phyloP scores from a whole-genome alignment of 225 moss, liverwort and hornwort genomes.

The Pseudoscleropodium purum region DNA sequence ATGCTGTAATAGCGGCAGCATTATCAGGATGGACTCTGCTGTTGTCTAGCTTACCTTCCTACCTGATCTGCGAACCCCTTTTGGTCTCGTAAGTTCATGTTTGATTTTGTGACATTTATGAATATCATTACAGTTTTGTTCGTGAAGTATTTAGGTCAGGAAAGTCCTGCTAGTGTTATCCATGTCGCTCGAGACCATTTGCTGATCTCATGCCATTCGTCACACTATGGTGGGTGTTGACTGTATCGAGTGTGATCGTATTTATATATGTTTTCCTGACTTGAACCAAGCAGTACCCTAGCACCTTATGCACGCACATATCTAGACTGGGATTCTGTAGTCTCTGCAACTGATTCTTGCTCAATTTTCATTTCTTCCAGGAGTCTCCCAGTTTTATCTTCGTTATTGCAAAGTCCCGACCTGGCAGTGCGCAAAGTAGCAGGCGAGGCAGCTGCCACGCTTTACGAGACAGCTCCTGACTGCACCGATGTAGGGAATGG shows the following conservation, averaged over 20 bases:
- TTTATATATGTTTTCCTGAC: neutral
- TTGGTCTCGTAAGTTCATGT: conserved; percentile 23
- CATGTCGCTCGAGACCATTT: neutral
- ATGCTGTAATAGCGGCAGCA: conserved; percentile 22
- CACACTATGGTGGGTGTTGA: neutral
- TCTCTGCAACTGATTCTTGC: neutral
- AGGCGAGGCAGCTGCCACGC: conserved; percentile 43
- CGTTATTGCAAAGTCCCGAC: conserved; percentile 26
- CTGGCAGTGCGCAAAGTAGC: conserved; percentile 14
- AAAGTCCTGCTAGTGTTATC: neutral
- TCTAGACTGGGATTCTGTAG: neutral
- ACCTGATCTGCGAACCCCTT: conserved; percentile 2
- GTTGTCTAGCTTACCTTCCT: conserved; percentile 23
- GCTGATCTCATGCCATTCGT: neutral
- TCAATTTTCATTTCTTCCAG: conserved; percentile 5
- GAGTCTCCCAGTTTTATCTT: conserved; percentile 28
- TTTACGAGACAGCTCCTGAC: conserved; percentile 19
- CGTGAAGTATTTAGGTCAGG: neutral
- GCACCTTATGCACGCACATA: neutral
- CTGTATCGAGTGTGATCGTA: neutral
- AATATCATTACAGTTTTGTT: neutral
- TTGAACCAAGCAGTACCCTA: neutral
- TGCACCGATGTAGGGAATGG: neutral
- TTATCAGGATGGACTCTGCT: conserved; percentile 46
- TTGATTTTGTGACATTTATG: neutral